Evolutionary conservation across 441 rosid genomes (phyloP).

Genomic region (Melastoma candidum): DNA sequence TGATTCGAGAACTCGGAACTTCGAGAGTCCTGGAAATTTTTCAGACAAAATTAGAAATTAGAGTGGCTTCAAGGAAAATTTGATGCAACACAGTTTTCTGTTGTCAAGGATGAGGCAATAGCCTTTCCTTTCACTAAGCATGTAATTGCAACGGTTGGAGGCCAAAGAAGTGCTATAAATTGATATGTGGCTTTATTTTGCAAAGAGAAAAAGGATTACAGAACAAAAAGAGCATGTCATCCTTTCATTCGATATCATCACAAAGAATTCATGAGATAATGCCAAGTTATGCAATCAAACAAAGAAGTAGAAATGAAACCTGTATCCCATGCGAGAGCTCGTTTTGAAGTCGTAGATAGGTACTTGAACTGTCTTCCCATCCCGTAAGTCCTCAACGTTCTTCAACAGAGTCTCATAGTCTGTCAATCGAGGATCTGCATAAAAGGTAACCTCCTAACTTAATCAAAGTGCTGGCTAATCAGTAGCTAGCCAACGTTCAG

Average conservation of each 20-base stretch:
- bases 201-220: constrained; percentile 2
- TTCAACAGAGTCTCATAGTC: constrained; percentile 84
- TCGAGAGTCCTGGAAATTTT: constrained; percentile 62
- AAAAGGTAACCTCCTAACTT: neutral
- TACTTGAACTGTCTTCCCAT: constrained; percentile 64
- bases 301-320: constrained; percentile 27
- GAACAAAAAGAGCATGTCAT: neutral
- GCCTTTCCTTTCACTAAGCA: no score
- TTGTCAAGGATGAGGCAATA: no score
- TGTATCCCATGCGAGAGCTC: constrained; percentile 85
- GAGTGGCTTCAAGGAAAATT: neutral
- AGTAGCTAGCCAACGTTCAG: neutral
- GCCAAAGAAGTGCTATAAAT: no score
- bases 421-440: constrained; percentile 94
- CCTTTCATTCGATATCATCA: neutral
- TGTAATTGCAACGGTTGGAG: no score
- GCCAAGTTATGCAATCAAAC: neutral
- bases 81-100: neutral
- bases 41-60: neutral
- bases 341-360: constrained; percentile 95
- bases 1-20: constrained; percentile 85
- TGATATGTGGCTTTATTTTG: no score
- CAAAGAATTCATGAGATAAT: no score
- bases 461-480: neutral
- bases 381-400: constrained; percentile 75